Percentiles rank a stretch among this genome's conserved stretches.
These are phyloP conservation scores for Omphalotus guepiniiformis DNA, from an alignment of 768 basidiomycete genomes.

Conservation along the genomic window DNA sequence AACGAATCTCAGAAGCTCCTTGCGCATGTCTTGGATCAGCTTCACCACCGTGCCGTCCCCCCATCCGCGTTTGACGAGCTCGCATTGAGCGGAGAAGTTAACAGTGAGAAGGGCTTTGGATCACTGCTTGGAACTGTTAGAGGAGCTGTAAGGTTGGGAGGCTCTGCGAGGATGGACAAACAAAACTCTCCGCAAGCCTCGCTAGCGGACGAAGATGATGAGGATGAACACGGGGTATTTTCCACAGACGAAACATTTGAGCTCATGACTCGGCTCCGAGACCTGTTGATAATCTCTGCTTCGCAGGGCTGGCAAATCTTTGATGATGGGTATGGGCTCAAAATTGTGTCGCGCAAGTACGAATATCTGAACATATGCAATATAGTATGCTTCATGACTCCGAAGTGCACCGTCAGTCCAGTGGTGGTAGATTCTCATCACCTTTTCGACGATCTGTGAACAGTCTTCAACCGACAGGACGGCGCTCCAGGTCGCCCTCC, in stretches of 20 bases:
- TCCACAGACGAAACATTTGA: slow-evolving; percentile 65
- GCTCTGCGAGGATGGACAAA: slow-evolving; percentile 13
- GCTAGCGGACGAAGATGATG: slow-evolving; percentile 44
- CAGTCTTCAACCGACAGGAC: slow-evolving; percentile 37
- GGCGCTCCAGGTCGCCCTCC: slow-evolving; percentile 51
- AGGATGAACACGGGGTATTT: slow-evolving; percentile 42
- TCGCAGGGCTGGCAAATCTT: slow-evolving; percentile 62
- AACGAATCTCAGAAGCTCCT: slow-evolving; percentile 70
- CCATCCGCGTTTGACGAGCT: slow-evolving; percentile 46
- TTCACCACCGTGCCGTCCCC: slow-evolving; percentile 54
- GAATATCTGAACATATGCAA: not conserved
- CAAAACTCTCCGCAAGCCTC: slow-evolving; percentile 8
- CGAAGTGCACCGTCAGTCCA: slow-evolving; percentile 5
- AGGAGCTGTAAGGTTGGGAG: slow-evolving; percentile 36
- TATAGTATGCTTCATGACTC: not conserved
- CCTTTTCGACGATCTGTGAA: slow-evolving; percentile 43
- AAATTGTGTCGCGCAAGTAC: not conserved
- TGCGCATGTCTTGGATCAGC: slow-evolving; percentile 56
- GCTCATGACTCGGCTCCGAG: slow-evolving; percentile 58
- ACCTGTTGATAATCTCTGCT: slow-evolving; percentile 52
- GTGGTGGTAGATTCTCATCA: slow-evolving; percentile 27
- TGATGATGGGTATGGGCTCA: slow-evolving; percentile 40
- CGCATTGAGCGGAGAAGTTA: slow-evolving; percentile 20
- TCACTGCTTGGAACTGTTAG: slow-evolving; percentile 42
- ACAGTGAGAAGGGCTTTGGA: slow-evolving; percentile 31